Base-by-base conservation (phyloP, 768 basidiomycete species). In the Gloeopeniophorella convolvens region DNA sequence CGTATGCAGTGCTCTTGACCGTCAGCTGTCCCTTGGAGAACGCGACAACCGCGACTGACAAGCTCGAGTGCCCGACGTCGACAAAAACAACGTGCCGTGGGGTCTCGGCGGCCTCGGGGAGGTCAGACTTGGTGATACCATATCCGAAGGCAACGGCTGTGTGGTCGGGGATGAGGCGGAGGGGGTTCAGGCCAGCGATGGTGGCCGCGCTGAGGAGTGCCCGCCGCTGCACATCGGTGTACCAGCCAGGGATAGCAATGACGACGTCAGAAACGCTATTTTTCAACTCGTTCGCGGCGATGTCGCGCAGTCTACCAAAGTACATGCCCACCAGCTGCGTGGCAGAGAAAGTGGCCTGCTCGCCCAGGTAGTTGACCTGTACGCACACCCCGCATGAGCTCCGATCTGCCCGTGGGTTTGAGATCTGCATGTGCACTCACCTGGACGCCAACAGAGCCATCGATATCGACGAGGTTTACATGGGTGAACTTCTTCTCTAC, bases 121-220 rank as follows among this genome's bases (percentile, higher is more conserved):
- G 83, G 67, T 99, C 96, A 23, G 87, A 82, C 71, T 99, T 99
- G 58, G 95, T 99, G 76, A 98, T 98, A 59, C 96, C 96, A 71
- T 95, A 99, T 45, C 90, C 92, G 66, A 99, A 85, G 33, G 96
- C 96, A 50, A 85, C 79, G 45, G 95, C 96, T 55, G 95, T 98
- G 49, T 86, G 84, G 67, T 98, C 96, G 73, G 97, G 97, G 75
- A 98, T 91, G 68, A 99, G 78, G 44, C 95, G 89, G 54, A 98
- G 88, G 56, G 81, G 72, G 68, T 92, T 96, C 54, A 98, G 79
- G 51, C 86, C 84, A 48, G 89, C 91, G 61, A 99, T 90, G 51
- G 79, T 63, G 35, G 92, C 92, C 26, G 96, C 92, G 60, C 94
- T 91, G 50, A 92, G 77, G 55, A 95, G 63, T 0, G 94, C 92